A percentile compares a stretch with the other conserved stretches of the same genome.
Evolutionary conservation across 176 grass and related monocot species (phyloP).

Genomic region (Phyllostachys edulis): DNA sequence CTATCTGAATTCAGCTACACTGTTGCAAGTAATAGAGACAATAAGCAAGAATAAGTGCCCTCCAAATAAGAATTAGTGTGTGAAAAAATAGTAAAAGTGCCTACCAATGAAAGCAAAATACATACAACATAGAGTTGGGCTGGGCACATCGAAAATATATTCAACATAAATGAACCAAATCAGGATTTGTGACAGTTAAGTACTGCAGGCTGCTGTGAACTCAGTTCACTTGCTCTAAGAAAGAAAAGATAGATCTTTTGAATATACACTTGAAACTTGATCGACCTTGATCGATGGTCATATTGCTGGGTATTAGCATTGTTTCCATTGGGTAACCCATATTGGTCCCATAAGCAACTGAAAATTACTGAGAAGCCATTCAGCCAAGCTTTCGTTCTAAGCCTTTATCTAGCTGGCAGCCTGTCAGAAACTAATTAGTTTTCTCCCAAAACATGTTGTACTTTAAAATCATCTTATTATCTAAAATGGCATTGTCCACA

Average conservation of each 20-base stretch:
- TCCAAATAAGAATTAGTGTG: neutral
- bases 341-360: neutral
- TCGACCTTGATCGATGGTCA: neutral
- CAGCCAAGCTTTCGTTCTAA: neutral
- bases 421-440: neutral
- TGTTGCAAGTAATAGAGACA: neutral
- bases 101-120: neutral
- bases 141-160: neutral
- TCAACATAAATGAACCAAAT: neutral
- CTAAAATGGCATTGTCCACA: neutral
- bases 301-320: neutral
- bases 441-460: neutral
- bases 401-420: neutral
- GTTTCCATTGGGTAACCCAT: neutral
- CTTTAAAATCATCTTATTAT: neutral
- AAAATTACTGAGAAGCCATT: neutral
- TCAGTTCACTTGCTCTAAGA: neutral
- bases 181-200: neutral
- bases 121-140: neutral
- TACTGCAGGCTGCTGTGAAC: neutral
- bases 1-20: neutral
- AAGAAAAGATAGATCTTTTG: neutral
- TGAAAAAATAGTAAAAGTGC: neutral
- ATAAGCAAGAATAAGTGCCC: neutral
- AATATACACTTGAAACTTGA: neutral